These are phyloP conservation scores for Eimeria praecox DNA, from an alignment of 169 alveolate species.

Conservation along the genomic window DNA sequence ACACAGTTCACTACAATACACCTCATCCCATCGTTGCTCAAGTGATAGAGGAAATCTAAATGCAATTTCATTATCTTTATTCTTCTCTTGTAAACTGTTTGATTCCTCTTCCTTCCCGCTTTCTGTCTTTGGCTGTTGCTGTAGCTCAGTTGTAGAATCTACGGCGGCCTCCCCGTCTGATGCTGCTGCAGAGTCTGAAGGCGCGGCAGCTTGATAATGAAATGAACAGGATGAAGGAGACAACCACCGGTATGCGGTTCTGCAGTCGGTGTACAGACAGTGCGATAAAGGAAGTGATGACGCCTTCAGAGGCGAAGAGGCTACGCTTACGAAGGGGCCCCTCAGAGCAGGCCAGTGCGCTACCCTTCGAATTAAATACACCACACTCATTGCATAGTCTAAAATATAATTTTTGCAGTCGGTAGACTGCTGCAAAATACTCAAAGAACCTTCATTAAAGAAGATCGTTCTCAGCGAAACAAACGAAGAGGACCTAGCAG, in stretches of 20 bases:
- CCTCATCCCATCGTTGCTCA: conserved; percentile 71
- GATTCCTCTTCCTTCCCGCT: neutral
- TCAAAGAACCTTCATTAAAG: neutral
- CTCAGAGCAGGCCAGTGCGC: neutral
- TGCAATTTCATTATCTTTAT: neutral
- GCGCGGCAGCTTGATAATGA: neutral
- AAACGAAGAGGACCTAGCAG: conserved; percentile 1
- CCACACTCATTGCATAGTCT: conserved; percentile 4
- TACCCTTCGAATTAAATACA: neutral
- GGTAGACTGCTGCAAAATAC: neutral
- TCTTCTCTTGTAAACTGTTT: neutral
- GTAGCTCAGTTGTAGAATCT: neutral
- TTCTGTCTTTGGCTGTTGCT: conserved; percentile 9
- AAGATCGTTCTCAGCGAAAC: neutral
- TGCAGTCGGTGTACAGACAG: neutral
- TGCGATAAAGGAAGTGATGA: neutral
- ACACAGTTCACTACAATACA: conserved; percentile 82
- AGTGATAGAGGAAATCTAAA: neutral
- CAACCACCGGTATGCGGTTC: neutral
- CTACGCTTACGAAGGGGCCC: neutral
- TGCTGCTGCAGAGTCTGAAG: neutral
- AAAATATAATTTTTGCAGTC: neutral
- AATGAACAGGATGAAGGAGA: neutral
- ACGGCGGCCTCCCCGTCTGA: neutral
- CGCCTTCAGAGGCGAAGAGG: neutral